Evolutionary conservation across 345 rosid species (phyloP).

Genomic region (Ricinus communis): DNA sequence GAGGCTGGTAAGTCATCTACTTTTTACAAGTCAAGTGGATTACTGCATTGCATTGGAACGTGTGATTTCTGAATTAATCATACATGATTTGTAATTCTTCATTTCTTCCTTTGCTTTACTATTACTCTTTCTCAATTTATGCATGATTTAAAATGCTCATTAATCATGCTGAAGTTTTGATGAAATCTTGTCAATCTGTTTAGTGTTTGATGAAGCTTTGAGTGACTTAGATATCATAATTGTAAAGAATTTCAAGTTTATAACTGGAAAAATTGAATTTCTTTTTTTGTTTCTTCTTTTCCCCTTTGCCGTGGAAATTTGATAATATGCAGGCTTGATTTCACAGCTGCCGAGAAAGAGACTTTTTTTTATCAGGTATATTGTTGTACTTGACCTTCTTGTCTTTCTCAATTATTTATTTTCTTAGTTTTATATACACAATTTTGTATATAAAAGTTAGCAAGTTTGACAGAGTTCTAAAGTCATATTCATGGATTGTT

Average conservation of each 20-base stretch:
- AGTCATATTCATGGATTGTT: background rate
- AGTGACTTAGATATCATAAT: background rate
- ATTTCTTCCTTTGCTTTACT: background rate
- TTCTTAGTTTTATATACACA: background rate
- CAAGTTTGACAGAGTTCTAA: background rate
- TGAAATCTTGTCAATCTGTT: background rate
- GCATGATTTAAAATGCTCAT: background rate
- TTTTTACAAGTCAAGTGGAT: background rate
- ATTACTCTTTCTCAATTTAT: background rate
- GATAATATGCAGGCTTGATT: constrained; percentile 69
- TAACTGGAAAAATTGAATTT: background rate
- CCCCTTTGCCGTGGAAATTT: background rate
- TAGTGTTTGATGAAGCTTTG: background rate
- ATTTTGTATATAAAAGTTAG: background rate
- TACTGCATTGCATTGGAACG: background rate
- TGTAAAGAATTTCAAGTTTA: constrained; percentile 6
- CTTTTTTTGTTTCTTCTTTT: background rate
- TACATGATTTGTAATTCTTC: background rate
- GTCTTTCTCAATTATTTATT: background rate
- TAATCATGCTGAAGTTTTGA: background rate
- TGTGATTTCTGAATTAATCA: background rate
- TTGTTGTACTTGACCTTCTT: background rate
- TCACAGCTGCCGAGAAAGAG: constrained; percentile 77
- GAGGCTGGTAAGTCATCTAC: constrained; percentile 77
- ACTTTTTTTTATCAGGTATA: constrained; percentile 77